Percentiles rank a stretch among this genome's conserved stretches.
Conservation (phyloP, 2,329 filamentous ascomycete species). For the Curvularia spicifera region DNA sequence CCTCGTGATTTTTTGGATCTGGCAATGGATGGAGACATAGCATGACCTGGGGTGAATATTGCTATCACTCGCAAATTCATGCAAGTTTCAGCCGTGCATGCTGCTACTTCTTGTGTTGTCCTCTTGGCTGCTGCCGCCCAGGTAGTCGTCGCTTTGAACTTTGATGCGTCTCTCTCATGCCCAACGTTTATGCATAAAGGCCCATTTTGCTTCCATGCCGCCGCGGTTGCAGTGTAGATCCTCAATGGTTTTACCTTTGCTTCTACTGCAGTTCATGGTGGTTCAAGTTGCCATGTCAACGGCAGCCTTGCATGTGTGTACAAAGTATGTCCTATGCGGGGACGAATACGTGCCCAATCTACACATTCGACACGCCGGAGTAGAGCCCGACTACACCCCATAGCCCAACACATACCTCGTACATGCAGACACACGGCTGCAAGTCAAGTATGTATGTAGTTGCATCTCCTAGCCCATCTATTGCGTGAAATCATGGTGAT, state of each 20-base stretch:
- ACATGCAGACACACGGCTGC: not conserved
- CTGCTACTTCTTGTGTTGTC: not conserved
- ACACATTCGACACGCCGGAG: not conserved
- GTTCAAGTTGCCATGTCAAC: conserved; percentile 5
- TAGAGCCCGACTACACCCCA: not conserved
- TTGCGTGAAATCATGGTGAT: not conserved
- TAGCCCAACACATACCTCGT: not conserved
- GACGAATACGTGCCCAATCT: not conserved
- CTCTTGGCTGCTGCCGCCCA: not conserved
- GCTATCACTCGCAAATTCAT: not conserved
- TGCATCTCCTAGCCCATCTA: not conserved
- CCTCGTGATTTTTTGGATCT: not conserved
- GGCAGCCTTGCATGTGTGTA: not conserved
- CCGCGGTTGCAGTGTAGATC: not conserved
- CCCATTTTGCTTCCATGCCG: not conserved
- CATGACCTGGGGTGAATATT: not conserved
- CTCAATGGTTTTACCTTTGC: not conserved
- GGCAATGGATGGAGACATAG: not conserved
- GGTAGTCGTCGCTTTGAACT: not conserved
- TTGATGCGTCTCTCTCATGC: not conserved
- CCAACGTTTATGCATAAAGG: conserved; percentile 3
- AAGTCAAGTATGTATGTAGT: not conserved
- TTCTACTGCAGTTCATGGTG: not conserved
- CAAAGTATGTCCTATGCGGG: not conserved
- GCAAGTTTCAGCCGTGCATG: not conserved